Base-by-base conservation (phyloP, 2,329 filamentous ascomycete genomes). In the Purpureocillium takamizusanense region DNA sequence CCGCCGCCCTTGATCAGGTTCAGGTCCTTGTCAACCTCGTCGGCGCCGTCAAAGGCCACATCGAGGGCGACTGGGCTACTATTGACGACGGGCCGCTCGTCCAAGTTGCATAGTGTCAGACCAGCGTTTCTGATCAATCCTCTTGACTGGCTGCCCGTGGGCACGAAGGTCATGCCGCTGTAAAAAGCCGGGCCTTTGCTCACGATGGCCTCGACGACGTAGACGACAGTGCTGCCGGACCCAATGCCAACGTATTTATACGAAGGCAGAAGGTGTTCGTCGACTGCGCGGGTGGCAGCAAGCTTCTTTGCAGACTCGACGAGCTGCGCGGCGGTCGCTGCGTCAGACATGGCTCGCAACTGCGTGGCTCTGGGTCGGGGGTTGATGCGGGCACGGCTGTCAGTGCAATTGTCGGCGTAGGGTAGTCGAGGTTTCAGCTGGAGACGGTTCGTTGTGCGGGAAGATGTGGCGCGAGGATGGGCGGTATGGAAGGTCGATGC, bases 1-100 rank as follows among this genome's bases (percentile, higher is more conserved):
- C 92, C 92, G 36, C 92, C 92, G 39, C 92, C 92, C 69, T 97
- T 97, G 68, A 98, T 97, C 56, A 90, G 87, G 63, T 97, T 98
- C 43, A 98, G 66, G 37, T 94, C 85, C 34, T 86, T 81, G 57
- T 98, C 92, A 25, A 98, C 88, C 67, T 98, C 92, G 59, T 98
- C 92, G 4, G 92, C 92, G 38, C 92, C 92, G 56, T 98, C 92
- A 57, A 98, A 98, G 36, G 85, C 86, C 14, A 97, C 83, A 53
- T 97, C 90, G 21, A 98, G 73, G 33, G 64, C 60, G n/a, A 67
- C 60, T 27, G 65, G 63, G 41, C 50, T 51, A 46, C 62, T 64
- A 29, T 52, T 42, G 11, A 55, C 51, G 14, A 55, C 57, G 1
- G 84, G 82, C 13, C 94, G 67, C 43, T 83, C 77, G 53, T 90